Base-by-base conservation (phyloP, 2,329 filamentous ascomycete genomes). In the Davidsoniella neocaledoniae region DNA sequence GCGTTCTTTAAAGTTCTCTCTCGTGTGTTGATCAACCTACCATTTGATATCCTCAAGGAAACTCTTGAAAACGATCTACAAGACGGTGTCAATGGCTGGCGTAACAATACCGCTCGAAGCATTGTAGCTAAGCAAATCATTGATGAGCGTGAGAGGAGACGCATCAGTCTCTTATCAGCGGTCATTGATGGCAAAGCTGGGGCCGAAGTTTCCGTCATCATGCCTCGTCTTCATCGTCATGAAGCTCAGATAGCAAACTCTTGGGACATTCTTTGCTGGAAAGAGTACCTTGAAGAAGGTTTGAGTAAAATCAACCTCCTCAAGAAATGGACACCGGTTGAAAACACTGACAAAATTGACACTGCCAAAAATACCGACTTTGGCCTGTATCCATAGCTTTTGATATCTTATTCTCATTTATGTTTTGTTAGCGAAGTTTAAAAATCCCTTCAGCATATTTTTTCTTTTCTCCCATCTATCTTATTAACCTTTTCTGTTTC, bases 1-100 rank as follows among this genome's bases (percentile, higher is more conserved):
- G 57, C 58, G 21, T 63, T 69, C 26, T 69, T 71, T 21, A 67
- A 68, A 0, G 62, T 72, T 0, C 64, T 87, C 4, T 86, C 83
- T 0, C 77, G 74, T 25, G 66, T 85, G 19, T 66, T 88, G 2
- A 64, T 86, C 48, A 84, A 83, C 39, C 64, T 87, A 5, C 83
- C 83, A 0, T 83, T 83, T 56, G 66, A 72, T 12, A 66, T 80
- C 25, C 67, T 88, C 21, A 79, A 82, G 61, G 70, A 71, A 53
- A 63, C 85, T 1, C 67, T 87, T 33, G 79, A 83, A 56, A 69
- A 67, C 10, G 55, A 58, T 5, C 68, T 68, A 23, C 68, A 79
- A 7, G 74, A 73, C 40, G 66, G 66, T 42, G 63, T 66, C 26
- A 66, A 66, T n/a, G 71, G 67, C 19, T 75, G 71, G 68, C 66